Conservation (phyloP, 1,139 yeast species). For the Keqinozyma sinolaborantium region DNA sequence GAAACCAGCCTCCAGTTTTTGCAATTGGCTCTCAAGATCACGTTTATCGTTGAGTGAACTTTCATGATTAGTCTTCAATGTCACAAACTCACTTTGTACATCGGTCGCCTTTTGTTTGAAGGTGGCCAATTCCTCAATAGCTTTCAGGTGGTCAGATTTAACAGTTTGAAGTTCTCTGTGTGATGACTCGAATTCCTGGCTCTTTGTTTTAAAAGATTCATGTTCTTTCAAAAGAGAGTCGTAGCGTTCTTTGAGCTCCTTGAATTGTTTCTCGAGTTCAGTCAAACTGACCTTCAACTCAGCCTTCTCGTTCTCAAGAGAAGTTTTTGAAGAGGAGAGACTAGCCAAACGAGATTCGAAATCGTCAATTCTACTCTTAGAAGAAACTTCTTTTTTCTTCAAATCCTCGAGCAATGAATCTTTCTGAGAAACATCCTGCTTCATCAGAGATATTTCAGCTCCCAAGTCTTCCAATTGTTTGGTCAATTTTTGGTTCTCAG, state of each 20-base stretch:
- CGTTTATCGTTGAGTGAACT: slow-evolving; percentile 3
- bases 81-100: slow-evolving; percentile 12
- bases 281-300: slow-evolving; percentile 12
- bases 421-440: slow-evolving; percentile 22
- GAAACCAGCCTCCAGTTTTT: slow-evolving; percentile 4
- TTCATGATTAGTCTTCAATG: slow-evolving; percentile 17
- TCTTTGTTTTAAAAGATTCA: slow-evolving; percentile 7
- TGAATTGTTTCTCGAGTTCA: slow-evolving; percentile 19
- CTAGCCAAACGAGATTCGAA: slow-evolving; percentile 12
- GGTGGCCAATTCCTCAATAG: slow-evolving; percentile 12
- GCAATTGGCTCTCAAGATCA: slow-evolving; percentile 6
- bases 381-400: slow-evolving; percentile 19
- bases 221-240: slow-evolving; percentile 15
- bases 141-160: slow-evolving; percentile 16
- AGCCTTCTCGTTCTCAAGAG: slow-evolving; percentile 14
- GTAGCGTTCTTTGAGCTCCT: slow-evolving; percentile 20
- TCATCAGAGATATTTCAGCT: slow-evolving; percentile 28
- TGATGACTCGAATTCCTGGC: slow-evolving; percentile 3
- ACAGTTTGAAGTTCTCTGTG: slow-evolving; percentile 8
- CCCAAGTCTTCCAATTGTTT: slow-evolving; percentile 52
- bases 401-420: slow-evolving; percentile 21
- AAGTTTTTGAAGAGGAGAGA: slow-evolving; percentile 14
- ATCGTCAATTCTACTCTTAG: slow-evolving; percentile 17
- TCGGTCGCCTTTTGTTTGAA: slow-evolving; percentile 8
- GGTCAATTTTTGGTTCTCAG: slow-evolving; percentile 45